These are phyloP conservation scores for Pelargonium fulgidum DNA, from an alignment of 441 rosid species.

Conservation along the genomic window DNA sequence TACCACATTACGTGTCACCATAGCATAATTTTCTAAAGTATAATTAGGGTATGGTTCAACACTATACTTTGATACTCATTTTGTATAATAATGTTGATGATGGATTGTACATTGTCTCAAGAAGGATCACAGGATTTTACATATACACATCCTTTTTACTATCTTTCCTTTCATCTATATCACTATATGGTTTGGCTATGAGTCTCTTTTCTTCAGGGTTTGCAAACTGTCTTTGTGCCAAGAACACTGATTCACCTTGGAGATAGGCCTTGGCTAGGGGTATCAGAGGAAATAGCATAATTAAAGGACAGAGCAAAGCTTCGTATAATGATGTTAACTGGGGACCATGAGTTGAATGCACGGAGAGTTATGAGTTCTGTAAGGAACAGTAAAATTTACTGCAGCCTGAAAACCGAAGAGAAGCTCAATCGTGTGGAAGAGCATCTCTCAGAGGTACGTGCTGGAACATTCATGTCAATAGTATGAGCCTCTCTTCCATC, in stretches of 20 bases:
- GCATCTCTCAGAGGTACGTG: conserved; percentile 54
- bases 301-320: conserved; percentile 52
- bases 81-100: too few species aligned
- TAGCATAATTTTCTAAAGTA: too few species aligned
- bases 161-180: not conserved
- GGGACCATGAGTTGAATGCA: conserved; percentile 89
- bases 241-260: conserved; percentile 86
- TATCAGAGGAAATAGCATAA: conserved; percentile 58
- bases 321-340: conserved; percentile 81
- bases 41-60: too few species aligned
- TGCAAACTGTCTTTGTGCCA: conserved; percentile 24
- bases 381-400: conserved; percentile 68
- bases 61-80: too few species aligned
- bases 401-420: conserved; percentile 85
- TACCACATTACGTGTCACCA: too few species aligned
- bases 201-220: too few species aligned
- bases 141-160: too few species aligned
- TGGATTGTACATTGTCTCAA: too few species aligned
- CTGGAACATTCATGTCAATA: not conserved
- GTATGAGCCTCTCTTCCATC: conserved; percentile 74
- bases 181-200: not conserved
- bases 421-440: conserved; percentile 69
- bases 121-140: too few species aligned
- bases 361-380: conserved; percentile 87
- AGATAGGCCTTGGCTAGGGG: conserved; percentile 77